Conservation (phyloP, 1,284 basidiomycete species). For the Garcileccinum viscosum region DNA sequence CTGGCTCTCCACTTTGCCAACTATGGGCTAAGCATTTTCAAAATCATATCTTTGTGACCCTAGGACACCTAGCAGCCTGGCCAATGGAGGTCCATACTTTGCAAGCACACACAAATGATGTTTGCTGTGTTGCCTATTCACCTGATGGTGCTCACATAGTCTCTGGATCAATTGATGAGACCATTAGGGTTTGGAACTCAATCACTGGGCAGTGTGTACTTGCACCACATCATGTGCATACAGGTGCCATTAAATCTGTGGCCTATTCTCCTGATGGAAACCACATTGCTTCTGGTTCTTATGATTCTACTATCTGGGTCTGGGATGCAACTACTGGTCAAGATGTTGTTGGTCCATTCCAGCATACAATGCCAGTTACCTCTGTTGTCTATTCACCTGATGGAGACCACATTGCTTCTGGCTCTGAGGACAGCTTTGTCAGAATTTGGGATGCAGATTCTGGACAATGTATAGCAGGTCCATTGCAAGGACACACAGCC, state of each 20-base stretch:
- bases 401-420: constrained; percentile 19
- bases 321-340: constrained; percentile 25
- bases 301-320: constrained; percentile 12
- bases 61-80: constrained; percentile 22
- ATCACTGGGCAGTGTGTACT: constrained; percentile 27
- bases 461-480: constrained; percentile 5
- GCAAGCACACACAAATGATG: constrained; percentile 13
- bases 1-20: constrained; percentile 18
- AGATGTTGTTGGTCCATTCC: constrained; percentile 16
- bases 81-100: constrained; percentile 25
- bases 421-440: constrained; percentile 7
- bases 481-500: constrained; percentile 1
- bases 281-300: constrained; percentile 16
- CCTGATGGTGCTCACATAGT: constrained; percentile 25
- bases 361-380: not conserved
- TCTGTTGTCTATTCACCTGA: constrained; percentile 23
- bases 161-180: constrained; percentile 17
- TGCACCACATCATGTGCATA: constrained; percentile 10
- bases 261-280: constrained; percentile 25
- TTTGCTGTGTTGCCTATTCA: constrained; percentile 26
- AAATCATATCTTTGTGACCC: constrained; percentile 10
- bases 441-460: constrained; percentile 22
- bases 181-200: constrained; percentile 25
- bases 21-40: constrained; percentile 27
- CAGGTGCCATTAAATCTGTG: not conserved